These are phyloP conservation scores for Fusarium staphyleae DNA, from an alignment of 2,329 filamentous ascomycete genomes.

Conservation along the genomic window DNA sequence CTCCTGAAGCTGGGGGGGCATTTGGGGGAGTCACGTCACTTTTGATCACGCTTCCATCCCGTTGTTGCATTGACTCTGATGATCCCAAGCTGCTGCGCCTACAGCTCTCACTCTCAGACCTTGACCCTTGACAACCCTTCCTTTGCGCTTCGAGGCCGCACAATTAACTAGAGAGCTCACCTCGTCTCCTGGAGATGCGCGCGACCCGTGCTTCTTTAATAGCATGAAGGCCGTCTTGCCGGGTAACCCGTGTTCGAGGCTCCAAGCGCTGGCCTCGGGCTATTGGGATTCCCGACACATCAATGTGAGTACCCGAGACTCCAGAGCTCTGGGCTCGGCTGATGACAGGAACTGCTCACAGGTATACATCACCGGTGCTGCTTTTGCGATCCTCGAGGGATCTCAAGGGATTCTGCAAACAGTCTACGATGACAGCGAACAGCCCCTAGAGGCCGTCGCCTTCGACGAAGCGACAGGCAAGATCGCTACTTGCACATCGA, in stretches of 20 bases:
- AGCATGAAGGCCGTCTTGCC: conserved; percentile 82
- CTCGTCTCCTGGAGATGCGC: conserved; percentile 33
- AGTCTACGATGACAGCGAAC: conserved; percentile 83
- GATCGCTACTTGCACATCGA: conserved; percentile 76
- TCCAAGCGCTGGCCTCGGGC: conserved; percentile 78
- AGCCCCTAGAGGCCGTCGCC: conserved; percentile 73
- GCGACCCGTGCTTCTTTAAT: conserved; percentile 41
- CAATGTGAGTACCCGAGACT: conserved; percentile 61
- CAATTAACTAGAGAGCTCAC: conserved; percentile 11
- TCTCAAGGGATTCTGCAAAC: conserved; percentile 83
- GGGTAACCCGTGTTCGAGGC: conserved; percentile 77
- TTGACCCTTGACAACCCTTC: conserved; percentile 3
- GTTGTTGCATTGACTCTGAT: conserved; percentile 31
- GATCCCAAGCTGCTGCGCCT: conserved; percentile 18
- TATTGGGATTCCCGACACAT: conserved; percentile 76
- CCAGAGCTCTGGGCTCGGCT: conserved; percentile 12
- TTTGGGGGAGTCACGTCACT: conserved; percentile 31
- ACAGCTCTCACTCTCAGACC: conserved; percentile 6
- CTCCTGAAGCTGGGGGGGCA: not conserved
- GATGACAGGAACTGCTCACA: conserved; percentile 46
- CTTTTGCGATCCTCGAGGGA: conserved; percentile 81
- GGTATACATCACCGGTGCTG: conserved; percentile 90
- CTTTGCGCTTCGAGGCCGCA: conserved; percentile 5
- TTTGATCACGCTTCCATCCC: conserved; percentile 16
- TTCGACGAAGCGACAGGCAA: conserved; percentile 85